Conservation (phyloP, 805 yeast genomes). For the Cyberlindnera mrakii region DNA sequence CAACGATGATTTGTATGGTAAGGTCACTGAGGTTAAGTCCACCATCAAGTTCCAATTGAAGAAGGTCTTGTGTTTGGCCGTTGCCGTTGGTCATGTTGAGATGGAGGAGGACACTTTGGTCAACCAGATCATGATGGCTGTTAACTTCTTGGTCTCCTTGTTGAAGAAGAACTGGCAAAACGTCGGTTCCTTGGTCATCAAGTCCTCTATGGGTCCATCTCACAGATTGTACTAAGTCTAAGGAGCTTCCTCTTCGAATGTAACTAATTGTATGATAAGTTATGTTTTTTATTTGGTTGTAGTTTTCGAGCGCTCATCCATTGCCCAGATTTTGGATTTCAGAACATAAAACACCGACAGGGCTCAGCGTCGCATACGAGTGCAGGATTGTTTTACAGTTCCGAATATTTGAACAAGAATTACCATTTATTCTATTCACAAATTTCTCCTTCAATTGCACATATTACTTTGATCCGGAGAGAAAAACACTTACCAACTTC, state of each 20-base stretch:
- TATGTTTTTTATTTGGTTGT: too few relatives aligned
- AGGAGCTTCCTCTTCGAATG: background rate
- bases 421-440: too few relatives aligned
- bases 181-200: conserved; percentile 98
- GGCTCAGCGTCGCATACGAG: too few relatives aligned
- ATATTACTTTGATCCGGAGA: too few relatives aligned
- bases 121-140: conserved; percentile 97
- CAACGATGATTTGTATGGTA: conserved; percentile 93
- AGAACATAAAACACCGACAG: too few relatives aligned
- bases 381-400: too few relatives aligned
- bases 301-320: too few relatives aligned
- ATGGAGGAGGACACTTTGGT: conserved; percentile 96
- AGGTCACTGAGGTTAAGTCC: conserved; percentile 96
- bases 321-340: too few relatives aligned
- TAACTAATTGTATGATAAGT: too few relatives aligned
- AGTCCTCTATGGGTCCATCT: conserved; percentile 99
- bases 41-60: conserved; percentile 99
- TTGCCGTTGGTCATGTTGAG: conserved; percentile 99
- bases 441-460: too few relatives aligned
- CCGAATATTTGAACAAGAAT: too few relatives aligned
- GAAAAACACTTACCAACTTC: too few relatives aligned
- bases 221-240: conserved; percentile 91
- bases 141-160: conserved; percentile 98
- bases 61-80: conserved; percentile 99
- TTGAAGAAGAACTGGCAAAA: conserved; percentile 99